Base-by-base conservation (phyloP, 1,139 yeast species). In the Blastobotrys ciferrii region DNA sequence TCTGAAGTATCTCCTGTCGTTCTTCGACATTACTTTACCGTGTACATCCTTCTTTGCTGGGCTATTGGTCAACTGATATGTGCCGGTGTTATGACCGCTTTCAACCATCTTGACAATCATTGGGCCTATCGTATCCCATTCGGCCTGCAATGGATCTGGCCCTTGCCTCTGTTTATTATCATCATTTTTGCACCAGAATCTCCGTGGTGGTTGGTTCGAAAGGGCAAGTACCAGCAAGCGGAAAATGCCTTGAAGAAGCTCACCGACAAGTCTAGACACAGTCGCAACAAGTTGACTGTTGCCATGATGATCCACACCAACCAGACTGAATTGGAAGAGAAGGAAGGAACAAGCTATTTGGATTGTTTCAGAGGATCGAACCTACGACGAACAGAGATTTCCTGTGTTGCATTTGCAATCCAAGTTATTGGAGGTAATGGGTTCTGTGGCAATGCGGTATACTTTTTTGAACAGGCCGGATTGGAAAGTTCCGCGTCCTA, bases 71-170 rank as follows among this genome's bases (percentile, higher is more conserved):
- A 72, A 53, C 59, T 73, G 32, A 62, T 73, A 43, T 17, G 39
- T 4, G 37, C 47, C 7, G 47, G 46, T 17, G 39, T 45, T 17
- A 14, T 46, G 17, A 33, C 31, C n/a, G 49, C 41, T 3, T 17
- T 42, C 4, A 42, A 42, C 4, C 20, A 20, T 2, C 30, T n/a
- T 12, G 23, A 28, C 14, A 19, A 25, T 7, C 35, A 46, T 11
- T 55, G 65, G 61, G 64, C 74, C 1, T 74, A 73, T 62, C 62
- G 67, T 45, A 63, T 76, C 23, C 80, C 81, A 1, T 75, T 73
- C 59, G 80, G 77, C 0, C 47, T 77, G 19, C 84, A 80, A 62
- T 81, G 85, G 85, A 61, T 72, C 9, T 81, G 84, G 83, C 82
- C 83, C 1, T 51, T 73, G 32, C 73, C 75, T 13, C 72, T 75